Evolutionary conservation across 129 eudicot genomes (phyloP), one percentile per base, ranked within the genome.

Genomic region (Arctium minus): DNA sequence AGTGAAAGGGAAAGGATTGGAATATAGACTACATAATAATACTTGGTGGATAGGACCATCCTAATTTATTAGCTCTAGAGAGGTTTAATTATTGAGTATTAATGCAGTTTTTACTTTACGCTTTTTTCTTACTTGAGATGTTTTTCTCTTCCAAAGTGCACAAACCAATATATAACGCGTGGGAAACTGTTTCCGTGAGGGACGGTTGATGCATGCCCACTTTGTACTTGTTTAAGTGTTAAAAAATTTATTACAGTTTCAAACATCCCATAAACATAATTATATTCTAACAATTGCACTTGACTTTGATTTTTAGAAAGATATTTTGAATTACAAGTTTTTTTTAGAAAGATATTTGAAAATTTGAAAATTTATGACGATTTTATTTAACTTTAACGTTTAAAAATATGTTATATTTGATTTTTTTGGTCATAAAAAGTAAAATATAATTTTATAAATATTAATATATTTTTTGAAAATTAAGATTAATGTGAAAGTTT

Each of bases 1-100:
- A 62, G 75, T 84, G 87, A 84, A 84, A 84, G 83, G 79, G 83
- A 84, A 73, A 84, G 86, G 67, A 79, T 77, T 84, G 87, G 75
- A 79, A 84, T 64, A 84, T 84, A 64, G 83, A 73, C 83, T 72
- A 79, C 83, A 84, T 79, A 84, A 84, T 83, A 83, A 77, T 83
- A 77, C 48, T 56, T 78, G 62, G 80, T 72, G 87, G 70, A 78
- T n/a, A 78, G 87, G 87, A 84, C 87, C 87, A 84, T 84, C 69
- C 87, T 84, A 84, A 62, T 42, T 78, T 62, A 62, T 84, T 84
- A 84, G 83, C 83, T 72, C 44, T 62, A 84, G 65, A 73, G 80
- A 84, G 87, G 83, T 67, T 79, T 72, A 60, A 84, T 84, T 72
- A 79, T 84, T 71, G 42, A 37, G 87, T 84, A 78, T 84, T 73